These are phyloP conservation scores for Mrakia blollopis DNA, from an alignment of 768 basidiomycete species.

Conservation along the genomic window DNA sequence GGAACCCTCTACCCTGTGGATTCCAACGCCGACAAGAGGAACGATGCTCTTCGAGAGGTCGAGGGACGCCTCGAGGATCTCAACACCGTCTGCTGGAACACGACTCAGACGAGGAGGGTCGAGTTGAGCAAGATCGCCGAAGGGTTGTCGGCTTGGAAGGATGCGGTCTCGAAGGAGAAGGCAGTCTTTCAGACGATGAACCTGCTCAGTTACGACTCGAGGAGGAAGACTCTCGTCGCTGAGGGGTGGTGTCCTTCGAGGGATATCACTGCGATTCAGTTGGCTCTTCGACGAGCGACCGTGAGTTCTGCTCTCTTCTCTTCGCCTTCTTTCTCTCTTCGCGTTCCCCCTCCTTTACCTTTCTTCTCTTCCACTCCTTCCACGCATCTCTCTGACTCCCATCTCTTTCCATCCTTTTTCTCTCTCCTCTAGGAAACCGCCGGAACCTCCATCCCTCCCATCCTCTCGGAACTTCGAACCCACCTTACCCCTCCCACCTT, in stretches of 20 bases:
- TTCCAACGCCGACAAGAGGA: conserved; percentile 84
- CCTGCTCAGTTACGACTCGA: conserved; percentile 87
- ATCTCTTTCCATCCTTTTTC: conserved; percentile 1
- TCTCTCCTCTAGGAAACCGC: conserved; percentile 63
- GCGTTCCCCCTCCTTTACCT: no score
- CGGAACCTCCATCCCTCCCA: conserved; percentile 84
- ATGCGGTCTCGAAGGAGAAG: conserved; percentile 92
- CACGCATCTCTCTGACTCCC: not conserved
- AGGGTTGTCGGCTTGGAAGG: conserved; percentile 80
- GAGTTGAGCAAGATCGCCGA: conserved; percentile 84
- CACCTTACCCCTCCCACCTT: conserved; percentile 92
- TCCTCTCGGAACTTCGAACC: conserved; percentile 82
- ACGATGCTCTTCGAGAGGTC: conserved; percentile 83
- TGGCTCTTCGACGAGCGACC: conserved; percentile 81
- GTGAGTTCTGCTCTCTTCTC: conserved; percentile 44
- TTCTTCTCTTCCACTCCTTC: no score
- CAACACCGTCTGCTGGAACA: conserved; percentile 82
- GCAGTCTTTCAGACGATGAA: conserved; percentile 93
- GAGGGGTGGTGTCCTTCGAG: conserved; percentile 97
- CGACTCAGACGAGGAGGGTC: conserved; percentile 69
- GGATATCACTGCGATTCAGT: conserved; percentile 79
- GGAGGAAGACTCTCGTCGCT: conserved; percentile 89
- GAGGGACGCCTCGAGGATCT: conserved; percentile 84
- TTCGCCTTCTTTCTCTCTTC: no score
- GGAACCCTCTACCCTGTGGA: conserved; percentile 96